A percentile compares a stretch with the other conserved stretches of the same genome.
phyloP scores from a whole-genome alignment of 2,329 filamentous ascomycete species.

The Geosmithia morbida region DNA sequence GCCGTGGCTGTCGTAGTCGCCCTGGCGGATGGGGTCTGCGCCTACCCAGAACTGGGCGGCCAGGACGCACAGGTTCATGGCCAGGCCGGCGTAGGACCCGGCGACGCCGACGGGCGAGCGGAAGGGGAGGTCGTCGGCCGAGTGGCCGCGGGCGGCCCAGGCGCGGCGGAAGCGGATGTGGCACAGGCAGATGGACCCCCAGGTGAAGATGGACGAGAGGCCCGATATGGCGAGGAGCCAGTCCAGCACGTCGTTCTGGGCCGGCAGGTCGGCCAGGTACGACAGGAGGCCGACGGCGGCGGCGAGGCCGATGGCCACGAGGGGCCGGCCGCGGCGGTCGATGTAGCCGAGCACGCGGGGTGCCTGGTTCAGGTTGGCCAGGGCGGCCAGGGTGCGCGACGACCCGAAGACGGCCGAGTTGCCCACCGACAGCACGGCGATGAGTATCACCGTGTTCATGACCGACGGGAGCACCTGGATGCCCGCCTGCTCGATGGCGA shows the following conservation, averaged over 20 bases:
- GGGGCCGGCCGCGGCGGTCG: slow-evolving; percentile 67
- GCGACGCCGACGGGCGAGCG: slow-evolving; percentile 61
- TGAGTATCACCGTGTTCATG: slow-evolving; percentile 91
- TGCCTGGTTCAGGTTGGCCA: slow-evolving; percentile 78
- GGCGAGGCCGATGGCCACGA: slow-evolving; percentile 57
- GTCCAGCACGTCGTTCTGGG: slow-evolving; percentile 50
- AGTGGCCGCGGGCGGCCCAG: slow-evolving; percentile 58
- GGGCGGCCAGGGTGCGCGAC: slow-evolving; percentile 74
- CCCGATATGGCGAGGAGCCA: slow-evolving; percentile 71
- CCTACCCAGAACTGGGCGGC: slow-evolving; percentile 81
- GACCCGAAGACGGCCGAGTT: slow-evolving; percentile 89
- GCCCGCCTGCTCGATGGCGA: slow-evolving; percentile 74
- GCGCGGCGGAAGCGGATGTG: slow-evolving; percentile 83
- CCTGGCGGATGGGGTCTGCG: slow-evolving; percentile 56
- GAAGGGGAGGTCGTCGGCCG: slow-evolving; percentile 69
- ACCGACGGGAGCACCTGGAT: slow-evolving; percentile 71
- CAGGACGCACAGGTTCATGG: slow-evolving; percentile 62
- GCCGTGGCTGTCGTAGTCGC: neutral
- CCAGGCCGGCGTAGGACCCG: slow-evolving; percentile 69
- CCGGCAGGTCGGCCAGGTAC: slow-evolving; percentile 54
- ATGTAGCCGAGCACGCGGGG: slow-evolving; percentile 67
- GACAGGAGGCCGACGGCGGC: slow-evolving; percentile 57
- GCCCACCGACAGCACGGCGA: slow-evolving; percentile 79
- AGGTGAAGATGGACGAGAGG: slow-evolving; percentile 63
- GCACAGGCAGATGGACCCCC: slow-evolving; percentile 73